Base-by-base conservation (phyloP, 495 filamentous ascomycete species). In the Penicillium coprophilum region DNA sequence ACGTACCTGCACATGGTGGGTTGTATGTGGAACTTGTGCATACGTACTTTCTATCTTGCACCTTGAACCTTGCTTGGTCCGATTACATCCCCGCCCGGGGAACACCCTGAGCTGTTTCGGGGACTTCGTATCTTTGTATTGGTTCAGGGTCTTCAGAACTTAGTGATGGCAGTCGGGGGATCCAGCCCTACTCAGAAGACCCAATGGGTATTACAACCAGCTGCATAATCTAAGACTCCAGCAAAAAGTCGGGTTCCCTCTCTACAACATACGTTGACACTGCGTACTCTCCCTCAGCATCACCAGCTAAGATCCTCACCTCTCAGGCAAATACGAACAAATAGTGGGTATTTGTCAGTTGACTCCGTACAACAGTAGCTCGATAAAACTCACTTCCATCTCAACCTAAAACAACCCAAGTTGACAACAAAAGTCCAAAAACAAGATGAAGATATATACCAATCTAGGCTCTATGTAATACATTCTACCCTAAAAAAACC, bases 401-500 rank as follows among this genome's bases (percentile, higher is more conserved):
- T 7, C 9, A 52, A 34, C 10, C n/a, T 4, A 21, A 4, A 23
- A 2, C 4, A 36, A 34, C 13, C 2, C 15, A 36, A 34, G 11
- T 36, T 36, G 10, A 45, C 11, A 15, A 45, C 13, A 34, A 46
- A 46, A 17, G 13, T 12, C 23, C 31, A 31, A 24, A 54, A 34
- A 41, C 27, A 21, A 11, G 13, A 40, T n/a, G n/a, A n/a, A n/a
- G n/a, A 53, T 28, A 36, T 58, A 20, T 46, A 40, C 15, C 30
- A 38, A 31, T 34, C 41, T 20, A 20, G 10, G 28, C 21, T 20
- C 23, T 41, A 54, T 51, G 38, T 41, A 27, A 27, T 32, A 39
- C 32, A 51, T 51, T 41, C 45, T 51, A 56, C n/a, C n/a, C n/a
- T n/a, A 19, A 58, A 19, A 19, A n/a, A 27, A 20, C 15, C 23